Base-by-base conservation (phyloP, 78 protist genomes). In the Dictyostelium citrinum region DNA sequence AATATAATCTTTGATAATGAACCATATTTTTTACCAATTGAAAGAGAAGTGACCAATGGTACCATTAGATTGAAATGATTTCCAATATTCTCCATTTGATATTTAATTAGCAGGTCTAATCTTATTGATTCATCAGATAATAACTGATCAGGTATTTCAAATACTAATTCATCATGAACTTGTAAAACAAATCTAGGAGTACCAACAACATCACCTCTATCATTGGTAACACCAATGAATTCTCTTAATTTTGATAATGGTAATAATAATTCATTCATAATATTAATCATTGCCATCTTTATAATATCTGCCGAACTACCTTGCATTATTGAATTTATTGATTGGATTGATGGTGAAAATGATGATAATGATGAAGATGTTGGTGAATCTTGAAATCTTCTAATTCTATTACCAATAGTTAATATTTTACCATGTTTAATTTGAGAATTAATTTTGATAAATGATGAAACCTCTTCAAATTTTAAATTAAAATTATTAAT, bases 281-380 rank as follows among this genome's bases (percentile, higher is more conserved):
- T 67, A 5, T 43, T 49, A 5, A 93, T n/a, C 97, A 96, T 96
- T 16, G 91, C 96, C 31, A 7, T 79, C 67, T 96, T 96, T 31
- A 96, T 83, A 8, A 96, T 58, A 84, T 96, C 97, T 1, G 97
- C 95, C 2, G 96, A 94, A 51, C 96, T 93, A 22, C 97, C 97
- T 39, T 96, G 97, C 37, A 90, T 88, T 4, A 96, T 70, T 3
- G 95, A 17, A 22, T 92, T 93, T 2, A 96, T 67, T 16, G 95
- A 22, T 60, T 16, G 90, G 45, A 7, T 29, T 77, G 22, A 10
- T 8, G 60, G 5, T 16, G 22, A 11, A 16, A 22, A 49, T 16
- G n/a, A 49, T 16, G 60, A 0, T 1, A 2, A 49, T 16, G 60
- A 49, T 0, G 60, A 49, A 16, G 60, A 49, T 6, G 14, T 10